Conservation (phyloP, 768 basidiomycete species). For the Daedaleopsis sinensis region DNA sequence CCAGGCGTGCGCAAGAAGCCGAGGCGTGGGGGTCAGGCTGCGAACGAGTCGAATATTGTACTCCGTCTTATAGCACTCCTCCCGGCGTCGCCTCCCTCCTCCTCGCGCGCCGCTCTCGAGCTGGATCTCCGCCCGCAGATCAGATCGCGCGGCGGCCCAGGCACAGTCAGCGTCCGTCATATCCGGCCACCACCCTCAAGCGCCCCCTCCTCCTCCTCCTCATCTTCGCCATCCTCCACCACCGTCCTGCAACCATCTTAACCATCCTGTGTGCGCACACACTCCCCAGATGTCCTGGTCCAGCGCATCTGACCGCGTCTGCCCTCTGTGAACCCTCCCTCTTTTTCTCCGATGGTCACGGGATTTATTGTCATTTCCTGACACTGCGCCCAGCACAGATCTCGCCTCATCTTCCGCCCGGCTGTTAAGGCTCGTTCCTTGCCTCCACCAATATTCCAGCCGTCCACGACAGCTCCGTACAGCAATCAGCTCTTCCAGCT, state of each 20-base stretch:
- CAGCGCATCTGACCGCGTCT: neutral
- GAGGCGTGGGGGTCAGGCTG: conserved; percentile 4
- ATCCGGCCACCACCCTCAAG: conserved; percentile 22
- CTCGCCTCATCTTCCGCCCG: conserved; percentile 16
- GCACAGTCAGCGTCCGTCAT: conserved; percentile 25
- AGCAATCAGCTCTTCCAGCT: neutral
- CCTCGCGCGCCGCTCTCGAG: neutral
- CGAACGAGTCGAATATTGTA: neutral
- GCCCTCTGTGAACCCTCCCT: neutral
- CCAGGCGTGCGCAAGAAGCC: conserved; percentile 14
- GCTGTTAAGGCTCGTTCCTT: neutral
- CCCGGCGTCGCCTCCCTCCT: neutral
- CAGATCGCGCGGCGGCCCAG: conserved; percentile 6
- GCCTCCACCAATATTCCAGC: neutral
- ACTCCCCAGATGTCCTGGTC: neutral
- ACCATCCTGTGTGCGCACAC: neutral
- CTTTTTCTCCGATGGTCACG: conserved; percentile 15
- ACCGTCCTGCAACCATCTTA: neutral
- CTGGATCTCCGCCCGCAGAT: neutral
- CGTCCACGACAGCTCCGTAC: conserved; percentile 5
- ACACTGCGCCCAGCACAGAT: conserved; percentile 9
- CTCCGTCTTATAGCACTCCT: neutral
- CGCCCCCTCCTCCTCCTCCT: conserved; percentile 25
- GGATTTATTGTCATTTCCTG: conserved; percentile 18
- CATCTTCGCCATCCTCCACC: conserved; percentile 1